Conservation (phyloP, 768 basidiomycete genomes). For the Collybia sordida region DNA sequence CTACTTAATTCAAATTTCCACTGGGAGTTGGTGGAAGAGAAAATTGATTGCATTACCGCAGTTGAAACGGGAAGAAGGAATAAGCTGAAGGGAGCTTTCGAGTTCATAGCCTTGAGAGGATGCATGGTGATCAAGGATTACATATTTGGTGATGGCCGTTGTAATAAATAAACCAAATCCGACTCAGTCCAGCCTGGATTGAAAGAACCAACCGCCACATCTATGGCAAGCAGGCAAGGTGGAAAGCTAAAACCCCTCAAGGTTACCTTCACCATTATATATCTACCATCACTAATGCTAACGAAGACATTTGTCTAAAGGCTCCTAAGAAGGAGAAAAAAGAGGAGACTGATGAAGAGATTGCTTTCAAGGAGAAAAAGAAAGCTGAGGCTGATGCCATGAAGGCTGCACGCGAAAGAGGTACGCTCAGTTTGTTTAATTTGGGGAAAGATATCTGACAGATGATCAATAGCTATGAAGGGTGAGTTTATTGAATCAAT, state of each 20-base stretch:
- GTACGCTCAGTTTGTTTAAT: conserved; percentile 28
- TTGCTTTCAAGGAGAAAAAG: conserved; percentile 73
- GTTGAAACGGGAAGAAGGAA: not conserved
- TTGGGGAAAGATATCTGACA: not conserved
- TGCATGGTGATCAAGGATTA: too few relatives aligned
- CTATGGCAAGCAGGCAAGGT: conserved; percentile 71
- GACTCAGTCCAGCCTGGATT: too few relatives aligned
- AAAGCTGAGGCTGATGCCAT: conserved; percentile 72
- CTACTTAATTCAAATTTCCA: conserved; percentile 23
- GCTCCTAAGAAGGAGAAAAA: conserved; percentile 82
- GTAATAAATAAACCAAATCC: conserved; percentile 5
- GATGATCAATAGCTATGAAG: conserved; percentile 1
- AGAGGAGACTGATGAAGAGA: conserved; percentile 69
- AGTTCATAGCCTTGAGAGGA: too few relatives aligned
- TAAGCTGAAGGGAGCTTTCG: too few relatives aligned
- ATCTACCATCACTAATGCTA: conserved; percentile 2
- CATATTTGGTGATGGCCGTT: not conserved
- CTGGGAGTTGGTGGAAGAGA: not conserved
- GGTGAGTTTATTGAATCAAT: conserved; percentile 32
- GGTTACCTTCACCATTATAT: conserved; percentile 35
- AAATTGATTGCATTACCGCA: conserved; percentile 6
- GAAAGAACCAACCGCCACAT: conserved; percentile 10
- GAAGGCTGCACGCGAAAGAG: conserved; percentile 73
- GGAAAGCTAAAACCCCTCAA: conserved; percentile 89
- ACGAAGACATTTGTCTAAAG: conserved; percentile 32